Evolutionary conservation across 306 rosid genomes (phyloP).

Genomic region (Morella rubra): DNA sequence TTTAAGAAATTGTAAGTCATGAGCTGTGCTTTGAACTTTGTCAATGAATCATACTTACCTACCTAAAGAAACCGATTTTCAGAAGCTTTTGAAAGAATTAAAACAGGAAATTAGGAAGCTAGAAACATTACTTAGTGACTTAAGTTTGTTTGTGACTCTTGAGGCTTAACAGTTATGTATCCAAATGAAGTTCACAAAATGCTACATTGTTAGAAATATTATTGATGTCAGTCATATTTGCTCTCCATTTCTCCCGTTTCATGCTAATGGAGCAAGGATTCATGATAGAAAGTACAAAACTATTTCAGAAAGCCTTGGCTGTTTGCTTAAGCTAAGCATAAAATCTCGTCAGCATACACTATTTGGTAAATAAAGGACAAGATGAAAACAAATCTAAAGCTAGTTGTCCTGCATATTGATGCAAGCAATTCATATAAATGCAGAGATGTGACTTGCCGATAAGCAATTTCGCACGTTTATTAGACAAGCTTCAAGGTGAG

Average conservation of each 20-base stretch:
- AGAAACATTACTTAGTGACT: not conserved
- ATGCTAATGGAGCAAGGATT: not conserved
- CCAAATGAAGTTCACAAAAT: no score
- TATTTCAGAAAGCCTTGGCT: no score
- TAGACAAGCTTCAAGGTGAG: conserved; percentile 11
- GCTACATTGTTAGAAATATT: not conserved
- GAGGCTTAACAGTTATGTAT: not conserved
- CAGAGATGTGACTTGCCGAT: not conserved
- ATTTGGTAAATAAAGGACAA: not conserved
- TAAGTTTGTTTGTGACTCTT: not conserved
- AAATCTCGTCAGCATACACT: not conserved
- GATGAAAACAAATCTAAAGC: not conserved
- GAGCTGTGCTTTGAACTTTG: not conserved
- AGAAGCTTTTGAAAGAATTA: not conserved
- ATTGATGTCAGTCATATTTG: not conserved
- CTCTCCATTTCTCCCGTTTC: not conserved
- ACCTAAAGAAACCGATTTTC: not conserved
- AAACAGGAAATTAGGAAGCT: not conserved
- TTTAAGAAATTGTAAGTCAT: not conserved
- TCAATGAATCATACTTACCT: not conserved
- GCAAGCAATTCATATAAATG: not conserved
- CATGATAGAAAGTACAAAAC: not conserved
- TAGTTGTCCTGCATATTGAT: not conserved
- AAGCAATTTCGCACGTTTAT: not conserved
- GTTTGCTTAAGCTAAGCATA: no score